phyloP scores from a whole-genome alignment of 2,329 filamentous ascomycete species.

The Fusarium equiseti region DNA sequence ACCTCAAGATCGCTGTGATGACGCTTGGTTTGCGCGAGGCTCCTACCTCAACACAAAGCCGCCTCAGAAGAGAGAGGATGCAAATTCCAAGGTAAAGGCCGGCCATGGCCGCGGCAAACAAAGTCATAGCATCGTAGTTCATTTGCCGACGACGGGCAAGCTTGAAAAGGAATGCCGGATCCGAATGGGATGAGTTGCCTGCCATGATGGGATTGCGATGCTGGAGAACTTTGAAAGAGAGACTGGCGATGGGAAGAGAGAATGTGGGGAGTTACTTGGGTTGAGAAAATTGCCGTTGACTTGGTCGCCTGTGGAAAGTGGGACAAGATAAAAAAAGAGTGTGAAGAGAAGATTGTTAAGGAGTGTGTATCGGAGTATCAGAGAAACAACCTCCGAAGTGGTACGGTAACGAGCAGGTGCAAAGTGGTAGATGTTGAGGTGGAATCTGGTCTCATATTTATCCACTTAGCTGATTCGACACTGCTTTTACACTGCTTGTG shows the following conservation, averaged over 20 bases:
- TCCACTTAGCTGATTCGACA: not conserved
- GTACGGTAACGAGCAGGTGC: conserved; percentile 22
- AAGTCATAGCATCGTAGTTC: conserved; percentile 45
- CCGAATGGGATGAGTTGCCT: conserved; percentile 20
- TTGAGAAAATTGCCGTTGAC: conserved; percentile 17
- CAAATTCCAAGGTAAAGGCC: conserved; percentile 30
- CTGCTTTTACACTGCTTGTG: not conserved
- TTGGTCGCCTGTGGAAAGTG: conserved; percentile 28
- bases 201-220: conserved; percentile 30
- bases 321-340: conserved; percentile 34
- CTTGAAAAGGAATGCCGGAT: conserved; percentile 38
- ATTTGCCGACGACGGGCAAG: conserved; percentile 41
- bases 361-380: conserved; percentile 29
- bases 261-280: not conserved
- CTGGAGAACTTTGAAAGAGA: not conserved
- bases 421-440: conserved; percentile 10
- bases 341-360: conserved; percentile 31
- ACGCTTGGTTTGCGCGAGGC: conserved; percentile 25
- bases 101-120: conserved; percentile 40
- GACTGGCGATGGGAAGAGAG: not conserved
- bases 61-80: conserved; percentile 26
- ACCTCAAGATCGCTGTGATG: conserved; percentile 36
- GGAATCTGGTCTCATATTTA: conserved; percentile 3
- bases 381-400: conserved; percentile 29
- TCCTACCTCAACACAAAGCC: conserved; percentile 18